Base-by-base conservation (phyloP, 331 rosid genomes). In the Stylosanthes scabra region DNA sequence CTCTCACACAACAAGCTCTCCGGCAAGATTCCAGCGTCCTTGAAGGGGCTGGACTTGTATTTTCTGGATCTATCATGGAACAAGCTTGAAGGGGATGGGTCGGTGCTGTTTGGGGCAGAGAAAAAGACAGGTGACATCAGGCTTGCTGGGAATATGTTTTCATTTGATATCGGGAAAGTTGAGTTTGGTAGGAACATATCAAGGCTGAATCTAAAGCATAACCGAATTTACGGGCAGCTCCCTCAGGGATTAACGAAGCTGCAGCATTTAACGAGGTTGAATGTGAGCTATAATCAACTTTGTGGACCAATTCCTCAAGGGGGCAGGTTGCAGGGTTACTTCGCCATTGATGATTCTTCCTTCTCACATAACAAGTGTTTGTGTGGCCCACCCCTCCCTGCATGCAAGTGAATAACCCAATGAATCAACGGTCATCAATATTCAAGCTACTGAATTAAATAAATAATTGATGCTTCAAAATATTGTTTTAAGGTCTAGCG, bases 1-100 rank as follows among this genome's bases (percentile, higher is more conserved):
- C 85, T 84, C 15, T 86, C 88, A 2, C 88, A 72, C 75, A 87
- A 87, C 71, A 80, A 59, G 40, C 87, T 87, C 7, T 66, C 86
- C 0, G 86, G 91, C 5, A 39, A 45, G 29, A 78, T 87, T 11
- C 87, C 89, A 3, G 9, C 59, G 41, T 74, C 84, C 9, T 28
- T 87, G 11, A 78, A 41, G 3, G 63, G 75, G 2, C 11, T 74
- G 80, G 11, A 83, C 61, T 72, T 80, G 63, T 0, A 2, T 6
- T 0, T 0, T 0, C 0, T 81, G 1, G 82, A 85, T 49, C 47
- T 88, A 28, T 85, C 88, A 2, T 6, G 82, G 9, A 88, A 88
- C 88, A 67, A 41, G 74, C 84, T 88, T 3, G 71, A 60, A 60
- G 91, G 96, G 2, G 88, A 85, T 15, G 89, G 77, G 2, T 84